Evolutionary conservation across 768 basidiomycete species (phyloP), one percentile per base, ranked within the genome.

Genomic region (Rubroboletus pulcherrimus): DNA sequence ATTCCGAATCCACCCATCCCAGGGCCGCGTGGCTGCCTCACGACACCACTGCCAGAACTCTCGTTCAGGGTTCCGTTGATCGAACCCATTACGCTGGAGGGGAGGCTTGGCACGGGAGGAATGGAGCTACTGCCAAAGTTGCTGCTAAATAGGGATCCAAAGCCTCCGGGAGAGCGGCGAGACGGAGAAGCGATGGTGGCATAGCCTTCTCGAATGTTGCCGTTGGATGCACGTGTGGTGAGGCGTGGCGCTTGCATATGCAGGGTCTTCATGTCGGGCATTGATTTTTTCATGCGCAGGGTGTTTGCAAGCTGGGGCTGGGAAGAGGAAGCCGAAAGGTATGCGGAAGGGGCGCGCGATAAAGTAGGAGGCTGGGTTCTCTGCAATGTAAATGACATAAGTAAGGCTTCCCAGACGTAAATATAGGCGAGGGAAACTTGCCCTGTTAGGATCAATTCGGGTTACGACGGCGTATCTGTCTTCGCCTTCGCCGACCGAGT

Each of bases 231-330:
- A 57, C 91, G 87, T 15, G 87, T 86, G 54, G 76, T 83, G 45
- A 93, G 81, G 49, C 91, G 87, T 34, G 89, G 91, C 1, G 87
- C 86, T 64, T 86, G 84, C 17, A 85, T 78, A 57, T 91, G 91
- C 60, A 93, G 73, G 15, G 88, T 88, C 75, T 91, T 91, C 84
- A 98, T 86, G 73, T 98, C 93, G 3, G 97, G 97, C 97, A 98
- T 98, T 24, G 93, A 96, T 75, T 97, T 97, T 79, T 98, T 98
- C 72, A 87, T 85, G 40, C 95, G 86, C 52, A 98, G 81, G 40
- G 84, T 77, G 51, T 66, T 75, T 17, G 71, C 70, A 45, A 76
- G 78, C 61, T 72, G 77, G 61, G 76, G 75, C 61, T 66, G 66
- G 65, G 70, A 69, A 52, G 75, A 72, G 7, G 81, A 73, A 19